Evolutionary conservation across 441 rosid genomes (phyloP).

Genomic region (Viola pubescens): DNA sequence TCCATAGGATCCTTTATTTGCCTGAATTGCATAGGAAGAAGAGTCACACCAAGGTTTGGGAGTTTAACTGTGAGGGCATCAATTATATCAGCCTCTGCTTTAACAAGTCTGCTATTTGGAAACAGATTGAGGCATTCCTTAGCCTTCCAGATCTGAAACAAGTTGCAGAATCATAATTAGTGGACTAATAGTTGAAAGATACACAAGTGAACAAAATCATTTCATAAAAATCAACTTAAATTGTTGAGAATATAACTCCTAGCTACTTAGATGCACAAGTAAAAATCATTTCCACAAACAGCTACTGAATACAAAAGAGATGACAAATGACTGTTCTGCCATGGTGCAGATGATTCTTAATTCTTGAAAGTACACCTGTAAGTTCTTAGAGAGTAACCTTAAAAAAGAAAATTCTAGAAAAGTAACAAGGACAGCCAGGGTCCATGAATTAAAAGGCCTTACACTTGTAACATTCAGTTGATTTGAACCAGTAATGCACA

Average conservation of each 20-base stretch:
- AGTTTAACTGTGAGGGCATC: constrained; percentile 88
- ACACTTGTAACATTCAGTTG: too few relatives aligned
- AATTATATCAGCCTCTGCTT: constrained; percentile 76
- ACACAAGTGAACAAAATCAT: not conserved
- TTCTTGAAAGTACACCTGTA: too few relatives aligned
- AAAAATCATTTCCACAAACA: not conserved
- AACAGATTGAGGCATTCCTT: constrained; percentile 87
- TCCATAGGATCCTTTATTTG: constrained; percentile 97
- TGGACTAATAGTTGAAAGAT: constrained; percentile 5
- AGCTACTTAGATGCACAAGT: not conserved
- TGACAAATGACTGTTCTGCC: too few relatives aligned
- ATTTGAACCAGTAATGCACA: too few relatives aligned
- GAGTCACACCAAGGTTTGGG: constrained; percentile 88
- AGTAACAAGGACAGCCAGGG: too few relatives aligned
- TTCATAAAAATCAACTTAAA: constrained; percentile 1
- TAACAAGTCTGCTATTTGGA: constrained; percentile 74
- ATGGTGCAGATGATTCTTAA: too few relatives aligned
- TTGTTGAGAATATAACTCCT: not conserved
- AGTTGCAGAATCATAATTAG: constrained; percentile 18
- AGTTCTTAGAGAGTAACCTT: too few relatives aligned
- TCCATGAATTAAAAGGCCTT: too few relatives aligned
- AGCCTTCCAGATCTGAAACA: constrained; percentile 89
- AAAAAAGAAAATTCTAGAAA: too few relatives aligned
- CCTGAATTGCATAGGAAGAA: constrained; percentile 88
- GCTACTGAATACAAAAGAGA: not conserved